These are phyloP conservation scores for Dendrobium huoshanense DNA, from an alignment of 106 monocot genomes.

Conservation along the genomic window DNA sequence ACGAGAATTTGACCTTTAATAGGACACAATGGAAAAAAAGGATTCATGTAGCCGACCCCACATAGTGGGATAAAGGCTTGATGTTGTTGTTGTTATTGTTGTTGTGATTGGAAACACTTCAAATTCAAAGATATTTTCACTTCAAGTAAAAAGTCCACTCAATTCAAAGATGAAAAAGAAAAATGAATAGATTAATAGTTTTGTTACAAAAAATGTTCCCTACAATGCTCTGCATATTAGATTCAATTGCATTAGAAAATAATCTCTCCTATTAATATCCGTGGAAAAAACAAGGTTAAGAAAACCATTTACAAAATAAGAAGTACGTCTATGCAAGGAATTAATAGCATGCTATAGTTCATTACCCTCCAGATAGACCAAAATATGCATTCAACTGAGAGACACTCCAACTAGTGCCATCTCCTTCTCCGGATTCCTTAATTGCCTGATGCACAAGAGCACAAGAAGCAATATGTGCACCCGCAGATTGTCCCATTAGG, in stretches of 20 bases:
- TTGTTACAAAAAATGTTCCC: not conserved
- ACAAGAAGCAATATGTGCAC: conserved; percentile 98
- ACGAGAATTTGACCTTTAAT: too few relatives aligned
- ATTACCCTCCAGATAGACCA: conserved; percentile 95
- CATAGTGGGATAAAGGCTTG: too few relatives aligned
- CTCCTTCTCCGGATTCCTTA: conserved; percentile 66
- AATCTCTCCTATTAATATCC: not conserved
- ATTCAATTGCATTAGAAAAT: not conserved
- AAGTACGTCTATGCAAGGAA: not conserved
- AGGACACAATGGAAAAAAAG: too few relatives aligned
- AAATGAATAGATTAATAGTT: not conserved
- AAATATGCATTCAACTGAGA: conserved; percentile 89
- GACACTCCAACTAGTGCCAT: conserved; percentile 74
- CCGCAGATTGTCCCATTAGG: conserved; percentile 94
- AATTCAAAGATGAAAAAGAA: not conserved
- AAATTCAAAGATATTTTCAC: not conserved
- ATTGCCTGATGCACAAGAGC: conserved; percentile 75
- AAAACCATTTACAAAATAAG: not conserved
- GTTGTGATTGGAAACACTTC: not conserved
- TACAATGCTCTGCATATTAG: not conserved
- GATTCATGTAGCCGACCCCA: too few relatives aligned
- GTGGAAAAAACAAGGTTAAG: not conserved
- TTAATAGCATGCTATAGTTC: not conserved
- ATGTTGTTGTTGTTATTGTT: too few relatives aligned
- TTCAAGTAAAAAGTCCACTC: not conserved